Percentiles rank a stretch among this genome's conserved stretches.
phyloP scores from a whole-genome alignment of 225 moss, liverwort and hornwort genomes.

The Marchantia paleacea region DNA sequence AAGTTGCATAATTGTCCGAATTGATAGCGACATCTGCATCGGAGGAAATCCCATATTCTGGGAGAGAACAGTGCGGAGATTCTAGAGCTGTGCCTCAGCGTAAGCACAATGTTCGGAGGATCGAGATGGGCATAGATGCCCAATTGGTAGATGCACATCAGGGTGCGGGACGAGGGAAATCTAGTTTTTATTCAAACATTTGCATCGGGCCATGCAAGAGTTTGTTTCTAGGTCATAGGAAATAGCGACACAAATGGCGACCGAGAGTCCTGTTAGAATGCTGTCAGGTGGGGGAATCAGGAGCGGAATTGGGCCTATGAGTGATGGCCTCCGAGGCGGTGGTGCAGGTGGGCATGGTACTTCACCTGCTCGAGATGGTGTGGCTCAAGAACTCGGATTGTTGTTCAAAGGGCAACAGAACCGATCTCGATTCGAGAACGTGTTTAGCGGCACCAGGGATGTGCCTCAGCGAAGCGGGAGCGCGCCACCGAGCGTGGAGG shows the following conservation, averaged over 20 bases:
- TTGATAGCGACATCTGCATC: slow-evolving; percentile 1
- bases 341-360: slow-evolving; percentile 52
- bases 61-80: not conserved
- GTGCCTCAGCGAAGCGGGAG: slow-evolving; percentile 97
- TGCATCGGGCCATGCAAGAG: slow-evolving; percentile 28
- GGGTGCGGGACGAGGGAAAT: slow-evolving; percentile 4
- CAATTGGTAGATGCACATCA: not conserved
- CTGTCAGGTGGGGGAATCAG: slow-evolving; percentile 78
- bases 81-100: not conserved
- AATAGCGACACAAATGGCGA: slow-evolving; percentile 51
- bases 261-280: slow-evolving; percentile 92
- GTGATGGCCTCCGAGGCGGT: slow-evolving; percentile 61
- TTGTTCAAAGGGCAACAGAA: slow-evolving; percentile 54
- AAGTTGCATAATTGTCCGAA: not conserved
- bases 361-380: slow-evolving; percentile 71
- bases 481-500: slow-evolving; percentile 98
- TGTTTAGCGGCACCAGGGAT: slow-evolving; percentile 63
- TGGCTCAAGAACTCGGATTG: slow-evolving; percentile 67
- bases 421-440: slow-evolving; percentile 79
- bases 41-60: not conserved
- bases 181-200: not conserved
- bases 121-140: slow-evolving; percentile 25
- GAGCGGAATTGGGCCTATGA: slow-evolving; percentile 67
- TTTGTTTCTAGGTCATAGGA: slow-evolving; percentile 12
- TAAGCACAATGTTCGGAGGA: slow-evolving; percentile 28